These are phyloP conservation scores for Aureobasidium melanogenum DNA, from an alignment of 2,329 filamentous ascomycete genomes.

Conservation along the genomic window DNA sequence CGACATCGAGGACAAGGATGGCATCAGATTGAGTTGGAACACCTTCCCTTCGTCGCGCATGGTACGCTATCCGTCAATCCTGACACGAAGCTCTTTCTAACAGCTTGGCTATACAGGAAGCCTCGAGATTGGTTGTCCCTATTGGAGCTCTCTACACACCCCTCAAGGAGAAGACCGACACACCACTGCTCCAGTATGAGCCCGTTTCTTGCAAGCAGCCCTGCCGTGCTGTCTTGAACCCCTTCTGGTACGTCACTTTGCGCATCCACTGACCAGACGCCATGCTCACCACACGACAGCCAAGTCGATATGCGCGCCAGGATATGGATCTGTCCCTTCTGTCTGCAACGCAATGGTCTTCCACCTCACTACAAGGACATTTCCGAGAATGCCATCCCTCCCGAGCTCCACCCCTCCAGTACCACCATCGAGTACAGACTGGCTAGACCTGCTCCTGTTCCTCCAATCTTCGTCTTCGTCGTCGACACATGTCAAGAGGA, in stretches of 20 bases:
- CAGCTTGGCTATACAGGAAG: slow-evolving; percentile 55
- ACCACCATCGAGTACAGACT: slow-evolving; percentile 87
- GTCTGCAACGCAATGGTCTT: slow-evolving; percentile 71
- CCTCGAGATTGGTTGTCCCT: slow-evolving; percentile 85
- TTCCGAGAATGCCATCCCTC: slow-evolving; percentile 70
- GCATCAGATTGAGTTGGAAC: slow-evolving; percentile 94
- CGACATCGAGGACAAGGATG: slow-evolving; percentile 93
- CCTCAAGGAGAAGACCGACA: slow-evolving; percentile 86
- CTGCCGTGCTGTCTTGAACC: slow-evolving; percentile 91
- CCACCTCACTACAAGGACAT: slow-evolving; percentile 88
- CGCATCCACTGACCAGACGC: background rate
- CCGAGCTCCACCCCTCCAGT: slow-evolving; percentile 71
- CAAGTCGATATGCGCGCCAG: slow-evolving; percentile 76
- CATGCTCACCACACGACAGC: slow-evolving; percentile 36
- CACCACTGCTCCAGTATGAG: slow-evolving; percentile 86
- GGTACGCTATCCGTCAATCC: slow-evolving; percentile 25
- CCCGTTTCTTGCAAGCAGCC: slow-evolving; percentile 94
- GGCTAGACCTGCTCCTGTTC: slow-evolving; percentile 71
- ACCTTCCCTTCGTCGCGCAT: slow-evolving; percentile 97
- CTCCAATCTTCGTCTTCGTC: slow-evolving; percentile 79
- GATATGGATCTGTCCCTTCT: slow-evolving; percentile 86
- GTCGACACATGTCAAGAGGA: slow-evolving; percentile 86
- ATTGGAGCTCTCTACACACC: slow-evolving; percentile 95
- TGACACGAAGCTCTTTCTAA: slow-evolving; percentile 7
- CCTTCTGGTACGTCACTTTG: slow-evolving; percentile 65